These are phyloP conservation scores for Leptographium radiaticola DNA, from an alignment of 2,329 filamentous ascomycete genomes.

Conservation along the genomic window DNA sequence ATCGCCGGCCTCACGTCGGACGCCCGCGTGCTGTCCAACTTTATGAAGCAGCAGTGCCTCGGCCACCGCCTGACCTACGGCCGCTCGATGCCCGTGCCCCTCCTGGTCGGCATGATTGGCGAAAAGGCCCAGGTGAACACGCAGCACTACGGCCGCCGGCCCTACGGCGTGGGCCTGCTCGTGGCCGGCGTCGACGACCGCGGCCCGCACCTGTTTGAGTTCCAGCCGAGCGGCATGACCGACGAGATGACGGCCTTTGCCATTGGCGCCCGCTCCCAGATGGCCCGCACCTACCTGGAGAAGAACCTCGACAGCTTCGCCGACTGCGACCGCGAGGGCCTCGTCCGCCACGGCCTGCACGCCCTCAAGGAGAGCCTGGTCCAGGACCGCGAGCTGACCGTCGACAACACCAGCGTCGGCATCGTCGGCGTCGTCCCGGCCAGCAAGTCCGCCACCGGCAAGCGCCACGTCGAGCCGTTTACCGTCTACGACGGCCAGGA, in stretches of 20 bases:
- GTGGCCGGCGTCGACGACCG: constrained; percentile 89
- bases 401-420: constrained; percentile 91
- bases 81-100: constrained; percentile 79
- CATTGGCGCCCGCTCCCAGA: constrained; percentile 91
- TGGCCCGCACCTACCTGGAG: constrained; percentile 95
- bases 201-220: constrained; percentile 94
- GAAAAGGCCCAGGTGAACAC: constrained; percentile 97
- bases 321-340: constrained; percentile 63
- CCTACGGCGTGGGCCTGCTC: constrained; percentile 87
- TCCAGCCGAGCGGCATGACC: constrained; percentile 90
- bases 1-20: constrained; percentile 96
- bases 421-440: constrained; percentile 61
- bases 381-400: constrained; percentile 93
- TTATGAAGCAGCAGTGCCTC: constrained; percentile 99
- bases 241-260: constrained; percentile 96
- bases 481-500: constrained; percentile 84
- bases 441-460: constrained; percentile 30
- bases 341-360: constrained; percentile 79
- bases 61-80: constrained; percentile 92
- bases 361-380: constrained; percentile 91
- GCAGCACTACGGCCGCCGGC: constrained; percentile 90
- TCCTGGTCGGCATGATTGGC: constrained; percentile 82
- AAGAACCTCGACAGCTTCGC: constrained; percentile 77
- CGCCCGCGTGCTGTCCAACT: constrained; percentile 97
- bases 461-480: constrained; percentile 61